Evolutionary conservation across 768 basidiomycete species (phyloP).

Genomic region (Leccinum variicolor): DNA sequence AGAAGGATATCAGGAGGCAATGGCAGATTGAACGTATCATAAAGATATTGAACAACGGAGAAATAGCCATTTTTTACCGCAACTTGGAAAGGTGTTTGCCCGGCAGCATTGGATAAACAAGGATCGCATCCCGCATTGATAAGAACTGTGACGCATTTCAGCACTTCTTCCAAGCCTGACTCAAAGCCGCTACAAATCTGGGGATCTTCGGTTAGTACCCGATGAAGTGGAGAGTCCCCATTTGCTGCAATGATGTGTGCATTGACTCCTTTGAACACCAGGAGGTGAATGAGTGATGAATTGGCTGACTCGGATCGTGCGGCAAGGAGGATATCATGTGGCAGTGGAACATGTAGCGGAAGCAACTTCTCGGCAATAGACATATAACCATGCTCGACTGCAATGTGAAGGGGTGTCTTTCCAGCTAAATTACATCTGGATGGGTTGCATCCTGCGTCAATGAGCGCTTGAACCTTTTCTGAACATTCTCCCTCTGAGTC

Average conservation of each 20-base stretch:
- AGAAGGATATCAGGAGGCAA: neutral
- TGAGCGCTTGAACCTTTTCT: neutral
- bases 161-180: neutral
- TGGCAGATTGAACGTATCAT: neutral
- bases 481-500: neutral
- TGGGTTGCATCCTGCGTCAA: neutral
- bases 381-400: neutral
- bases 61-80: rapidly evolving
- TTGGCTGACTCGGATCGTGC: neutral
- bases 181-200: neutral
- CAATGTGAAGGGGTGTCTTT: neutral
- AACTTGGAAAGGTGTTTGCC: neutral
- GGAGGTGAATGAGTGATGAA: neutral
- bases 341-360: neutral
- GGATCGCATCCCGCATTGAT: neutral
- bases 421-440: neutral
- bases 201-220: neutral
- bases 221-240: neutral
- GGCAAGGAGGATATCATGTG: neutral
- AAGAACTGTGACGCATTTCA: neutral
- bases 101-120: neutral
- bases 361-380: neutral
- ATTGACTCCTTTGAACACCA: neutral
- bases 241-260: neutral
- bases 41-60: neutral